phyloP scores from a whole-genome alignment of 345 rosid species.

The Corymbia maculata region DNA sequence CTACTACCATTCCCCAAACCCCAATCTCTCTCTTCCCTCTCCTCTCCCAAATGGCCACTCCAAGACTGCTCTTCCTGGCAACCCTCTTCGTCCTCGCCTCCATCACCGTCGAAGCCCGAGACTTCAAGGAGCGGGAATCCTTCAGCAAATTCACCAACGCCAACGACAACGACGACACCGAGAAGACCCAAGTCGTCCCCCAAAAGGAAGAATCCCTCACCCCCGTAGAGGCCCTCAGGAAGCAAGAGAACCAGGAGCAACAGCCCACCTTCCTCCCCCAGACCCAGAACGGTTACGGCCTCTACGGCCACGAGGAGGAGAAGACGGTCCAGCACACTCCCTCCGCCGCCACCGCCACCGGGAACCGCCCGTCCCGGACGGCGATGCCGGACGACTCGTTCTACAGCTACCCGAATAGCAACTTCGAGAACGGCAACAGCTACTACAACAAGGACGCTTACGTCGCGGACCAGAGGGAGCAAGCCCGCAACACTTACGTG shows the following conservation, averaged over 20 bases:
- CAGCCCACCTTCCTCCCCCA: conserved; percentile 24
- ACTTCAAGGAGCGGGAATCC: conserved; percentile 26
- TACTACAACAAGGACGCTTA: conserved; percentile 8
- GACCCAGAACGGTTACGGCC: conserved; percentile 40
- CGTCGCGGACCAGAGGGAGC: neutral
- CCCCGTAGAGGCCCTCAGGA: neutral
- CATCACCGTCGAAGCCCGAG: conserved; percentile 1
- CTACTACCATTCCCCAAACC: neutral
- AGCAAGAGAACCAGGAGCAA: conserved; percentile 1
- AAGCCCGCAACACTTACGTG: neutral
- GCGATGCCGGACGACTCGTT: conserved; percentile 8
- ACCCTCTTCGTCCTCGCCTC: neutral
- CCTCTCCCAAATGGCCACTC: neutral
- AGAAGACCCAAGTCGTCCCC: neutral
- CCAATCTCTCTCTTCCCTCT: neutral
- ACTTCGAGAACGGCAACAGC: neutral
- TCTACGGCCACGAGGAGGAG: conserved; percentile 31
- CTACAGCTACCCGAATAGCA: neutral
- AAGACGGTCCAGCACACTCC: conserved; percentile 8
- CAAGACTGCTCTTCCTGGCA: neutral
- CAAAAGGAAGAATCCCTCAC: neutral
- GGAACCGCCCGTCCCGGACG: conserved; percentile 11
- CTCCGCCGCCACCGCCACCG: conserved; percentile 5
- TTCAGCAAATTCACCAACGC: conserved; percentile 22
- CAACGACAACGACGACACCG: conserved; percentile 1